phyloP scores from a whole-genome alignment of 805 yeast genomes.

The Yamadazyma insecticola region DNA sequence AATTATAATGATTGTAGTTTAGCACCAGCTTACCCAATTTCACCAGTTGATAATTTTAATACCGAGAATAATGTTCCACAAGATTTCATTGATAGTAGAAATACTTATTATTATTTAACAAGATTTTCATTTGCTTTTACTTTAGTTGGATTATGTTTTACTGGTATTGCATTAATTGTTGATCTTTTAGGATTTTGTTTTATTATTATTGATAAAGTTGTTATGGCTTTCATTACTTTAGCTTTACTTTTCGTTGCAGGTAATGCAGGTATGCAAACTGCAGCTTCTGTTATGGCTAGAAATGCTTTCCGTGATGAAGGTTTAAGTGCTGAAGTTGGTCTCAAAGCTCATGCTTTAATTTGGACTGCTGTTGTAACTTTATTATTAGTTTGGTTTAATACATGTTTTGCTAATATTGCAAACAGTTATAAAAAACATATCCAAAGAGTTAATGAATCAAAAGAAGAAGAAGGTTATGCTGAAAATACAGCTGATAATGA shows the following conservation, averaged over 20 bases:
- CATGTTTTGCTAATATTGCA: conserved; percentile 47
- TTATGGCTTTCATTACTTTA: conserved; percentile 45
- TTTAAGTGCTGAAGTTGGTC: conserved; percentile 47
- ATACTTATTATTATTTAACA: conserved; percentile 57
- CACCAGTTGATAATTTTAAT: conserved; percentile 72
- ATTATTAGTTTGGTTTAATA: conserved; percentile 45
- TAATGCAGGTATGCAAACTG: conserved; percentile 70
- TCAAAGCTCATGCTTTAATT: conserved; percentile 53
- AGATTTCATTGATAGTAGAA: conserved; percentile 50
- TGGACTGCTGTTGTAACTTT: conserved; percentile 67
- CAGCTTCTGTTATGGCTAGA: conserved; percentile 70
- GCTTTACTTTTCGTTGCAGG: conserved; percentile 54
- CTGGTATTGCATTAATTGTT: conserved; percentile 57
- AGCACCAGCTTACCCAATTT: conserved; percentile 80
- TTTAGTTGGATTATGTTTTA: conserved; percentile 55
- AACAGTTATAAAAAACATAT: conserved; percentile 50
- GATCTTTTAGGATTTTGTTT: conserved; percentile 56
- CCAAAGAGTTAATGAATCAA: conserved; percentile 28
- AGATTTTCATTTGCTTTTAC: conserved; percentile 63
- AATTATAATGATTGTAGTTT: conserved; percentile 50
- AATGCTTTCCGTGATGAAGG: conserved; percentile 55
- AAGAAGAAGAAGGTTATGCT: conserved; percentile 18
- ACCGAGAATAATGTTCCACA: conserved; percentile 48
- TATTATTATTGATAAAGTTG: conserved; percentile 48
- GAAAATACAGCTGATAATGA: conserved; percentile 29